phyloP scores from a whole-genome alignment of 1,139 yeast genomes.

The Magnusiomyces tetraspermus region DNA sequence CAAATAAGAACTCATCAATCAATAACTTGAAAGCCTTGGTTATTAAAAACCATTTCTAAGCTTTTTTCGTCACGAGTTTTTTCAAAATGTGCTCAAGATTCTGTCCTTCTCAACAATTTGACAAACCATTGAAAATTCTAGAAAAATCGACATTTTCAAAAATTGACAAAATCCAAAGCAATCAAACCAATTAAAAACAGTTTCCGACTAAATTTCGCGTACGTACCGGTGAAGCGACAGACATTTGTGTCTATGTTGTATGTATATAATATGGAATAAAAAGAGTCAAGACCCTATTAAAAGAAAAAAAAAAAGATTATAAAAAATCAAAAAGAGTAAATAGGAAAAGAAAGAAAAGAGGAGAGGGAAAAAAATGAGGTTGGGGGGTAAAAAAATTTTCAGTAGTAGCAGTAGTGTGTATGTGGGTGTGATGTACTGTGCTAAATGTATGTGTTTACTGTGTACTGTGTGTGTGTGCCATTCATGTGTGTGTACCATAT shows the following conservation, averaged over 20 bases:
- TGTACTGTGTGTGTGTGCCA: background rate
- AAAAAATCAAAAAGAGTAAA: background rate
- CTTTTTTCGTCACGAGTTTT: too few relatives aligned
- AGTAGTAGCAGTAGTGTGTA: background rate
- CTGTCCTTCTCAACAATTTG: too few relatives aligned
- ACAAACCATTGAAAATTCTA: too few relatives aligned
- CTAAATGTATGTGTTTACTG: background rate
- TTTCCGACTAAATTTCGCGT: background rate
- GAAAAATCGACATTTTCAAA: too few relatives aligned
- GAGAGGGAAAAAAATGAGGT: background rate
- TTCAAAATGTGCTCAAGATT: too few relatives aligned
- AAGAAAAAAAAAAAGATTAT: background rate
- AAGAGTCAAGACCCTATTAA: background rate
- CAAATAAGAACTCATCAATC: background rate
- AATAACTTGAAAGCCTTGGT: background rate
- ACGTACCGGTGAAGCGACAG: conserved; percentile 27
- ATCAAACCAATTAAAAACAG: background rate
- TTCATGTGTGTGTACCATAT: too few relatives aligned
- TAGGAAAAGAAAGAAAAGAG: background rate
- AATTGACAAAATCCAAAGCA: too few relatives aligned
- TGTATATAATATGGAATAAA: background rate
- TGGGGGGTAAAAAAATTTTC: background rate
- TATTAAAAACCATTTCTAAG: too few relatives aligned
- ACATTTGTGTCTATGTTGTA: conserved; percentile 17
- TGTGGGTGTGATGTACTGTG: background rate